Evolutionary conservation across 2,329 filamentous ascomycete species (phyloP), one percentile per base, ranked within the genome.

Genomic region (Elsinoe necatrix): DNA sequence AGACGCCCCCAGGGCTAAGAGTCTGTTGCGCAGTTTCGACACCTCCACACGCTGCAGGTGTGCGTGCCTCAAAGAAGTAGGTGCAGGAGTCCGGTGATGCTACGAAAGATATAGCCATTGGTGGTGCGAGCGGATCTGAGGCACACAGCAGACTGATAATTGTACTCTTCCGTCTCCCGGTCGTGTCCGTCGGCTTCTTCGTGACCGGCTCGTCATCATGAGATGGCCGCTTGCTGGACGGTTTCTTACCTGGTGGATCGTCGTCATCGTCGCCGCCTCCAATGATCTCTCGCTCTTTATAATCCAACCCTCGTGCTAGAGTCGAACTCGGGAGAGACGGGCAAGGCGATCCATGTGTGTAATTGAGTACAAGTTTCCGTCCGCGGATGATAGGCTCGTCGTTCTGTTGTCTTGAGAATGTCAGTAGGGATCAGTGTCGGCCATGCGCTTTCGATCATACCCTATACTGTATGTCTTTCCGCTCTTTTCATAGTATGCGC

Each of bases 141-240:
- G 96, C 91, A 76, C 93, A 98, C 62, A 93, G 85, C 69, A 97
- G 92, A 21, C 90, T 93, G 71, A 98, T 89, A 58, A 91, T 84
- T 11, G 91, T 86, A 1, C 89, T 95, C 68, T 87, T 88, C 69
- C 86, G 83, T 57, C 85, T 83, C 67, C 61, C 58, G 5, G 64
- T 59, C 35, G 61, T 62, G 23, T 59, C 61, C 16, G 42, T 50
- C 21, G 58, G 45, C 37, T 57, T 55, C 56, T 52, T 52, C 61
- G 59, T 54, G 60, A 34, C 54, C 63, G 61, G 41, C 65, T 61
- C 59, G 21, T 66, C 59, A 16, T 65, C 60, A 59, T 21, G 68
- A 57, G 42, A 70, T 66, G 29, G 62, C 14, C 29, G 25, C 27
- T 50, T 50, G 41, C 41, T 60, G 14, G 45, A 50, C 2, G 45